Evolutionary conservation across 1,139 yeast genomes (phyloP).

Genomic region (Debaryomyces sp.): DNA sequence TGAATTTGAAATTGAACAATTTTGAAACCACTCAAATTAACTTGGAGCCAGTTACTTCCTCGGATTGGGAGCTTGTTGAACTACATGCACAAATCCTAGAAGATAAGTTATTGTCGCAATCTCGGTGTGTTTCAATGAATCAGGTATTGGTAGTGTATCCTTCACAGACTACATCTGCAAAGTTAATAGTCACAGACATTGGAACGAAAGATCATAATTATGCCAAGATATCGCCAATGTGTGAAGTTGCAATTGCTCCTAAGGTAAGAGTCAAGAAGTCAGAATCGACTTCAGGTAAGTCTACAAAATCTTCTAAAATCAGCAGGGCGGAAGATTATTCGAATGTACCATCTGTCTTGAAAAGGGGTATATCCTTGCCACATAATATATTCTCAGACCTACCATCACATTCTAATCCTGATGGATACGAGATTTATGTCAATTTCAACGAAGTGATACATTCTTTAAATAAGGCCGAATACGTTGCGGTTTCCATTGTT

Average conservation of each 20-base stretch:
- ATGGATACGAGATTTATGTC: slow-evolving; percentile 46
- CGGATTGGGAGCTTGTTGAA: slow-evolving; percentile 94
- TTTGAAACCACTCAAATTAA: slow-evolving; percentile 62
- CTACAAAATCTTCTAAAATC: slow-evolving; percentile 34
- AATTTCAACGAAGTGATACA: slow-evolving; percentile 38
- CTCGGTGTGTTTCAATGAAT: slow-evolving; percentile 67
- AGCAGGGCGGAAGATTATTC: slow-evolving; percentile 34
- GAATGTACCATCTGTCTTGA: slow-evolving; percentile 42
- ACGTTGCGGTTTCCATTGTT: slow-evolving; percentile 61
- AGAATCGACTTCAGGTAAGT: slow-evolving; percentile 22
- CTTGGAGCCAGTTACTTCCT: slow-evolving; percentile 73
- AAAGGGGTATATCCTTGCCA: slow-evolving; percentile 61
- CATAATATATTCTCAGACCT: slow-evolving; percentile 36
- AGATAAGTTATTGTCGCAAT: slow-evolving; percentile 72
- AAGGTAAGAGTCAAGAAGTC: slow-evolving; percentile 51
- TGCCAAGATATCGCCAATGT: slow-evolving; percentile 68
- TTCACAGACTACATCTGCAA: slow-evolving; percentile 64
- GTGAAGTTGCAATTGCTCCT: slow-evolving; percentile 87
- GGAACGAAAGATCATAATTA: slow-evolving; percentile 49
- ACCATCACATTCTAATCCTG: slow-evolving; percentile 21
- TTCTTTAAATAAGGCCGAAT: slow-evolving; percentile 39
- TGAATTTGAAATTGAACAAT: slow-evolving; percentile 48
- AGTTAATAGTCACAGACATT: slow-evolving; percentile 62
- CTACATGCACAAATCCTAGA: slow-evolving; percentile 80
- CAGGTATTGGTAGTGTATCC: slow-evolving; percentile 76